phyloP scores from a whole-genome alignment of 139 green algal genomes.

The Volvox africanus region DNA sequence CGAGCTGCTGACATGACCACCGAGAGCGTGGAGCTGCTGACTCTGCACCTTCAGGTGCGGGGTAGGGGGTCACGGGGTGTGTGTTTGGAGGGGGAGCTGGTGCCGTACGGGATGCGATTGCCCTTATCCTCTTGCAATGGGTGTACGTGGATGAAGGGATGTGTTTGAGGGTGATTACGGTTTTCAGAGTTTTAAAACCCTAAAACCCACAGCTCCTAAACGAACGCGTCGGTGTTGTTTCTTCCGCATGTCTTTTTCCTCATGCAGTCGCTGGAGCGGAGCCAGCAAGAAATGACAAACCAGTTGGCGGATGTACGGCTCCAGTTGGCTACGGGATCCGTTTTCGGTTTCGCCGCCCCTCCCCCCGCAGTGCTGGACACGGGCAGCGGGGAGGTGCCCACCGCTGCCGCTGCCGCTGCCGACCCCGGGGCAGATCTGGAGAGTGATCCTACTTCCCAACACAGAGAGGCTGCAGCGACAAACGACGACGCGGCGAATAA shows the following conservation, averaged over 20 bases:
- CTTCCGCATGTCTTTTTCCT: no score
- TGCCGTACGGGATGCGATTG: no score
- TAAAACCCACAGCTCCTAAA: no score
- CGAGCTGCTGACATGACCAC: conserved; percentile 8
- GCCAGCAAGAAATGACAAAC: background rate
- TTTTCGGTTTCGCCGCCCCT: background rate
- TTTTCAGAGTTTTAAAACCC: no score
- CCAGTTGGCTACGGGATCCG: background rate
- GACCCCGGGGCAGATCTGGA: background rate
- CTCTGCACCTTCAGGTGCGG: conserved; percentile 22
- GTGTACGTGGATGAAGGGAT: no score
- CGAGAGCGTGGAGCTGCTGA: conserved; percentile 28
- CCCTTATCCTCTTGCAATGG: no score
- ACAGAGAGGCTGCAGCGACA: no score
- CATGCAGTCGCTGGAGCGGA: background rate
- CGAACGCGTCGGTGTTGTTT: no score
- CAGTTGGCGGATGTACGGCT: background rate
- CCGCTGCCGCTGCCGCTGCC: background rate
- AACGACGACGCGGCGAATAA: background rate
- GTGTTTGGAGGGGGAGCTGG: background rate
- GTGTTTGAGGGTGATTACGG: no score
- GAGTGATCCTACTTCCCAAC: background rate
- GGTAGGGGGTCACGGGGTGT: background rate
- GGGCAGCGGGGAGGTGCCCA: background rate
- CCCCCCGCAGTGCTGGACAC: background rate